Base-by-base conservation (phyloP, 2,329 filamentous ascomycete species). In the Calonectria leucothoes region DNA sequence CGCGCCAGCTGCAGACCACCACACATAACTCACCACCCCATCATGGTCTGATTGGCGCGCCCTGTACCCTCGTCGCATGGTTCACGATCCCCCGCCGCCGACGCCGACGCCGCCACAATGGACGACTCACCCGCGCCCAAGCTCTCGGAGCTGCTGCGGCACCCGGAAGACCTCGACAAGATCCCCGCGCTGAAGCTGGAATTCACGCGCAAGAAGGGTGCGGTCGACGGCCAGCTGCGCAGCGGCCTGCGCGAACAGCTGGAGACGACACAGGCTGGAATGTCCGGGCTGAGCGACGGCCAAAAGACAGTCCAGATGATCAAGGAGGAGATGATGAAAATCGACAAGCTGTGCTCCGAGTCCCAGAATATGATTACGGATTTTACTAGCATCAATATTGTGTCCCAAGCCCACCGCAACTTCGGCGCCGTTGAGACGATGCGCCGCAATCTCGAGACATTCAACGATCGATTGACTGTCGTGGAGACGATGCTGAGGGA, bases 311-410 rank as follows among this genome's bases (percentile, higher is more conserved):
- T 99, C 42, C 94, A 95, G 82, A 91, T 94, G 80, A 98, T 98
- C 86, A 98, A 98, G 85, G 96, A 98, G 78, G 97, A 99, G 87
- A 97, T 99, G 92, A 95, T 97, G 89, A 97, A 96, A 86, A 98
- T 99, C 81, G 97, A 99, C 87, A 95, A 95, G 86, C 91, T 99
- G 76, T 99, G 97, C 87, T 95, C 96, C 76, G 97, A 99, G 86
- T 96, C 96, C 69, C 96, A 98, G 87, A 95, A 95, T 83, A 98
- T 98, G 92, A 98, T 99, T 81, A 93, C 94, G 82, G 97, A 99
- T 87, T 98, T 99, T 85, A 93, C 94, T 42, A 95, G 95, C 82
- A 97, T 98, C 88, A 97, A 97, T 84, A 88, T 95, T 74, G 94
- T 97, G 69, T 96, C 96, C 69, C 95, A 98, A 85, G 97, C 97